Percentiles rank a stretch among this genome's conserved stretches.
phyloP scores from a whole-genome alignment of 1,284 basidiomycete species.

The Fistulinella staudtii region DNA sequence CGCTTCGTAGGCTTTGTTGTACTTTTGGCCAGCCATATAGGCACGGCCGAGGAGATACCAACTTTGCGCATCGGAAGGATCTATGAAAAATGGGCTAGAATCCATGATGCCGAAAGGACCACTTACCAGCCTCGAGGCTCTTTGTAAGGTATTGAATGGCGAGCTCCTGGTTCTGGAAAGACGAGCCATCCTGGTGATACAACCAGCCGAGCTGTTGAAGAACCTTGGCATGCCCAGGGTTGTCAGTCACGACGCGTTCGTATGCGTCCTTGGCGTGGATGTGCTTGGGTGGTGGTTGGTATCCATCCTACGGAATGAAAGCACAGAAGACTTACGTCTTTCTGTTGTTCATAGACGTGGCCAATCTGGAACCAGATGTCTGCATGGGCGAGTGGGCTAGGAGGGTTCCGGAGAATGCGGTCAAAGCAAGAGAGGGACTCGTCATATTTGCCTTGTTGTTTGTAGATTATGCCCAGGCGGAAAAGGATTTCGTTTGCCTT shows the following conservation, averaged over 20 bases:
- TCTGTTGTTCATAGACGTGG: constrained; percentile 96
- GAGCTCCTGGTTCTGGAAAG: constrained; percentile 93
- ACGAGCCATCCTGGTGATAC: constrained; percentile 91
- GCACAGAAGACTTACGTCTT: constrained; percentile 62
- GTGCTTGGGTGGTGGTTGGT: constrained; percentile 68
- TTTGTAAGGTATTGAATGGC: constrained; percentile 94
- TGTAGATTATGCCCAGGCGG: constrained; percentile 98
- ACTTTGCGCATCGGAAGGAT: constrained; percentile 94
- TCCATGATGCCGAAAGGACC: neutral
- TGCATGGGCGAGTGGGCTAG: constrained; percentile 91
- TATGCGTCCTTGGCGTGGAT: constrained; percentile 92
- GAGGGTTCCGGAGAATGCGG: constrained; percentile 93
- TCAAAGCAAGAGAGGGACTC: constrained; percentile 90
- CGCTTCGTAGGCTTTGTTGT: constrained; percentile 99
- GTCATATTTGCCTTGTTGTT: constrained; percentile 92
- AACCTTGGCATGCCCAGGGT: constrained; percentile 94
- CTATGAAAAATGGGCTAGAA: constrained; percentile 37
- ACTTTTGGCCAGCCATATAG: constrained; percentile 98
- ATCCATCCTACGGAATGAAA: neutral
- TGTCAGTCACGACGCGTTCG: constrained; percentile 92
- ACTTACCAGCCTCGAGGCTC: constrained; percentile 86
- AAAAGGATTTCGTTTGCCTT: constrained; percentile 99
- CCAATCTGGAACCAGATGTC: constrained; percentile 99
- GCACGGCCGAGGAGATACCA: constrained; percentile 98
- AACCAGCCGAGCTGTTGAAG: constrained; percentile 98